Percentiles rank a stretch among this genome's conserved stretches.
Conservation (phyloP, 345 rosid species). For the Camelina hispida region DNA sequence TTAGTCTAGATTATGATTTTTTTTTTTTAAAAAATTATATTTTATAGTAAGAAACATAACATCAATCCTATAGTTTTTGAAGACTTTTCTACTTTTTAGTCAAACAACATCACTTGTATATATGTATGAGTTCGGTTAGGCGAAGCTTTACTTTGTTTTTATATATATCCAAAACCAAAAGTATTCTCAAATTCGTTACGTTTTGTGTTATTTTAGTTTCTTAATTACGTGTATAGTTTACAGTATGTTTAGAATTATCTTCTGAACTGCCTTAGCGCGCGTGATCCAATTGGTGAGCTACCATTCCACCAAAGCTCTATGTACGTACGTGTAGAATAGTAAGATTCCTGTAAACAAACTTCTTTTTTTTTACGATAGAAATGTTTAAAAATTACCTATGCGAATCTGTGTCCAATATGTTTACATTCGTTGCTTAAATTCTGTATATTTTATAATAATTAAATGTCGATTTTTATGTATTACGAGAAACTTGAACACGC, state of each 20-base stretch:
- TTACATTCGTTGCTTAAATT: no score
- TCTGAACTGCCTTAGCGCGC: not conserved
- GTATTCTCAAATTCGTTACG: not conserved
- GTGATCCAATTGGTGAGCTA: not conserved
- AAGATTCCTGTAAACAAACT: not conserved
- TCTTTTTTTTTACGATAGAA: not conserved
- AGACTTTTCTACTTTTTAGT: not conserved
- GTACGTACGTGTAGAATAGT: not conserved
- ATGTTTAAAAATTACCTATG: not conserved
- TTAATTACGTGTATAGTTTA: constrained; percentile 15
- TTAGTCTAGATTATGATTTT: not conserved
- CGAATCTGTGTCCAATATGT: no score
- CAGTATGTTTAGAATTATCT: not conserved
- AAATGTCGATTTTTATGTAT: not conserved
- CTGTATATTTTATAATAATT: no score
- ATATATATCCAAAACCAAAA: not conserved
- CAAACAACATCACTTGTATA: not conserved
- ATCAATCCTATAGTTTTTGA: not conserved
- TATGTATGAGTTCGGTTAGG: constrained; percentile 20
- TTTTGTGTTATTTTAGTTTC: constrained; percentile 12
- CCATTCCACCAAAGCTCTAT: constrained; percentile 6
- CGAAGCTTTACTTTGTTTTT: constrained; percentile 6
- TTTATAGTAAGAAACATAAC: not conserved
- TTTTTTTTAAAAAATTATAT: not conserved
- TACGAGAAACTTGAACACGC: not conserved